Base-by-base conservation (phyloP, 2,329 filamentous ascomycete genomes). In the Berkeleyomyces basicola region DNA sequence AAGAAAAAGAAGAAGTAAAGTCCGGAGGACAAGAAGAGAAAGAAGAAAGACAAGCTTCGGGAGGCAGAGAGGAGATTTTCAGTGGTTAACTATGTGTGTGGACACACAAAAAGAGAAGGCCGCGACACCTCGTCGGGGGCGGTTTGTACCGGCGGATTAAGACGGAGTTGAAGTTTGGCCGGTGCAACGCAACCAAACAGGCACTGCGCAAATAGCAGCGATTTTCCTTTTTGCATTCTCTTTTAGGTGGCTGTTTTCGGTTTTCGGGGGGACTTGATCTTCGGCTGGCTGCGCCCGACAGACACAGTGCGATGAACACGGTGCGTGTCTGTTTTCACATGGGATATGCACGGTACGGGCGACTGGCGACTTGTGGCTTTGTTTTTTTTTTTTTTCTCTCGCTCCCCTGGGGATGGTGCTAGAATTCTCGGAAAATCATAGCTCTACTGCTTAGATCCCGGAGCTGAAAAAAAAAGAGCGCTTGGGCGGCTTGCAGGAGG, bases 61-160 rank as follows among this genome's bases (percentile, higher is more conserved):
- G 23, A 23, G n/a, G n/a, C n/a, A n/a, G n/a, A n/a, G n/a, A n/a
- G 23, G 23, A 23, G 23, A 23, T 23, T 23, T 23, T 23, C 23
- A 23, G 23, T 23, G 23, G 23, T 23, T 23, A 23, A 23, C 23
- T 23, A 23, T 23, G 23, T 23, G 23, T 23, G 23, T 23, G 23
- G 23, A 23, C 23, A 23, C 23, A 23, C 23, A 23, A 23, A 51
- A 23, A 33, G 46, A 49, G 46, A 23, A n/a, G 31, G 46, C 46
- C 46, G 46, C 46, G 14, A 49, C 31, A 23, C 31, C 46, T 49
- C 46, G 46, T n/a, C n/a, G n/a, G 46, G 46, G 31, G 46, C n/a
- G 31, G n/a, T 9, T 36, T 61, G 59, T 36, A 43, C 61, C 61
- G 61, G 61, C 61, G 61, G 61, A 58, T 62, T 62, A 62, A 62